Conservation (phyloP, 225 moss, liverwort and hornwort genomes). For the Asterella californica region DNA sequence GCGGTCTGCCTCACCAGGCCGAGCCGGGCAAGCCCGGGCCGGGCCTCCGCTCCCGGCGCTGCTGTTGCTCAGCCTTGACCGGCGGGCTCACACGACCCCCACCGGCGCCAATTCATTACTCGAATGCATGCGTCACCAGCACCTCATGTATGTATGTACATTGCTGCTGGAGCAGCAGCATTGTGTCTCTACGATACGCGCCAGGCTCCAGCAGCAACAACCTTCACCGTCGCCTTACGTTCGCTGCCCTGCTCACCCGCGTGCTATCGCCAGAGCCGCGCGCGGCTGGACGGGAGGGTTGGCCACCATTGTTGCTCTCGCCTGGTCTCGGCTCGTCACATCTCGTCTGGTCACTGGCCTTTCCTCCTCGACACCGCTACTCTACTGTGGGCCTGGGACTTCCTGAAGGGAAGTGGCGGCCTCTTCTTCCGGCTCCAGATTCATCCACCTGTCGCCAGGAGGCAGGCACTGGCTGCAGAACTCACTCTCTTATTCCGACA, state of each 20-base stretch:
- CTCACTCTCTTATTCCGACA: neutral
- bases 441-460: neutral
- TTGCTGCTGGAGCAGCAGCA: neutral
- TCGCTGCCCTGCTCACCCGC: neutral
- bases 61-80: neutral
- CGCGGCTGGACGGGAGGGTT: neutral
- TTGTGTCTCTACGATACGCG: neutral
- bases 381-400: neutral
- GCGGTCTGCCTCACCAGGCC: neutral
- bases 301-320: neutral
- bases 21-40: neutral
- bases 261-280: neutral
- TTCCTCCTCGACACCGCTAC: neutral
- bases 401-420: slow-evolving; percentile 3
- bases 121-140: neutral
- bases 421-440: neutral
- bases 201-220: neutral
- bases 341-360: neutral
- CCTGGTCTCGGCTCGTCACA: slow-evolving; percentile 1
- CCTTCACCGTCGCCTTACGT: neutral
- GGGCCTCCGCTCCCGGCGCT: neutral
- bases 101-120: neutral
- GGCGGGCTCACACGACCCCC: slow-evolving; percentile 2
- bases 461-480: neutral
- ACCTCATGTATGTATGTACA: neutral